Evolutionary conservation across 495 filamentous ascomycete species (phyloP).

Genomic region (Penicillium dipodomyicola): DNA sequence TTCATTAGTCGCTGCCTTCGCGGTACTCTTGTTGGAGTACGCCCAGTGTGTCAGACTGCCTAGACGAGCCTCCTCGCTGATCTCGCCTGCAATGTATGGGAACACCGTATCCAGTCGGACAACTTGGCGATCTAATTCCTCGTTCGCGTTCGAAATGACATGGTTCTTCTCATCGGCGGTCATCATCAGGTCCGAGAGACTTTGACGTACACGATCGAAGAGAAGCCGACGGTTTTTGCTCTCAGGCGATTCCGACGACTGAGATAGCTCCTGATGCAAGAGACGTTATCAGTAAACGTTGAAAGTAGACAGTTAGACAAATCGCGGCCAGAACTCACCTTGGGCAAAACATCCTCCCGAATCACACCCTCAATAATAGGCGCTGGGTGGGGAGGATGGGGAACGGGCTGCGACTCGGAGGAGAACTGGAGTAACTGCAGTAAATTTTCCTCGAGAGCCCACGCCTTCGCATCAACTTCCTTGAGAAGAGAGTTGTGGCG

Average conservation of each 20-base stretch:
- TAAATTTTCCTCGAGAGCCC: slow-evolving; percentile 58
- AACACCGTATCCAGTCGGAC: slow-evolving; percentile 78
- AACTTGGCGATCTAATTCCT: slow-evolving; percentile 83
- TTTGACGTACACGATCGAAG: slow-evolving; percentile 59
- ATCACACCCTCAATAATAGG: slow-evolving; percentile 41
- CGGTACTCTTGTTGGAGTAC: slow-evolving; percentile 75
- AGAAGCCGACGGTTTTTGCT: slow-evolving; percentile 58
- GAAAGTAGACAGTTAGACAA: not conserved
- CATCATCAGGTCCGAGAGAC: slow-evolving; percentile 73
- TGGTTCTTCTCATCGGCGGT: slow-evolving; percentile 96
- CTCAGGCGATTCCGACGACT: slow-evolving; percentile 35
- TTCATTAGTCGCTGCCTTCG: slow-evolving; percentile 63
- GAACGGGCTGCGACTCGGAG: slow-evolving; percentile 53
- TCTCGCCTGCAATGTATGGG: slow-evolving; percentile 78
- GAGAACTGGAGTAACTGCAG: slow-evolving; percentile 66
- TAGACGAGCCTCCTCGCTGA: slow-evolving; percentile 90
- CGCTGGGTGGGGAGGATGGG: slow-evolving; percentile 38
- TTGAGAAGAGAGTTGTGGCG: slow-evolving; percentile 92
- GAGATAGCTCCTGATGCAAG: slow-evolving; percentile 29
- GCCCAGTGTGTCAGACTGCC: slow-evolving; percentile 95
- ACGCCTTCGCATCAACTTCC: slow-evolving; percentile 91
- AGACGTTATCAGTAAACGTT: slow-evolving; percentile 13
- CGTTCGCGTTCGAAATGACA: slow-evolving; percentile 84
- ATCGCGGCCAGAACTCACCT: slow-evolving; percentile 22
- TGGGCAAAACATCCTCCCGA: slow-evolving; percentile 40